Percentiles rank a stretch among this genome's conserved stretches.
phyloP scores from a whole-genome alignment of 75 land plant species.

The Selaginella moellendorffii region DNA sequence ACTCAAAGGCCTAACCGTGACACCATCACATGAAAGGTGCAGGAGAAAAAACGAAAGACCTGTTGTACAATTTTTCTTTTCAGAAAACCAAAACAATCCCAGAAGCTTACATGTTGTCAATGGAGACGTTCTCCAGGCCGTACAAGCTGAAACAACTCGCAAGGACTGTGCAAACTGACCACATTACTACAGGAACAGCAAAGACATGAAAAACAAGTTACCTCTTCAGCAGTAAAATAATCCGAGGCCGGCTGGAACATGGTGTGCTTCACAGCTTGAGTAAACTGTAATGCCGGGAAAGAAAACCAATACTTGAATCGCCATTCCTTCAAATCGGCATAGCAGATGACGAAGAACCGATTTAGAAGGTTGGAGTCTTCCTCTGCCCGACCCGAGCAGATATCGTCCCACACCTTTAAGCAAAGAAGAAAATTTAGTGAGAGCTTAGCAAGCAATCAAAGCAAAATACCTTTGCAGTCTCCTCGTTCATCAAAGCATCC shows the following conservation, averaged over 20 bases:
- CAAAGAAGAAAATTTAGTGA: no score
- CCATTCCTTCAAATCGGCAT: slow-evolving; percentile 95
- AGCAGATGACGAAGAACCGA: slow-evolving; percentile 76
- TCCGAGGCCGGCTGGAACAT: slow-evolving; percentile 46
- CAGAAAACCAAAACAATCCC: not conserved
- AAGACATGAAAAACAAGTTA: slow-evolving; percentile 14
- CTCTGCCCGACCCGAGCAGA: slow-evolving; percentile 60
- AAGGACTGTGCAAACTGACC: not conserved
- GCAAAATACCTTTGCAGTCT: slow-evolving; percentile 68
- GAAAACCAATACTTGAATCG: slow-evolving; percentile 84
- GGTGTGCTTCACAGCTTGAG: slow-evolving; percentile 60
- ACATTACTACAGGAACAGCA: not conserved
- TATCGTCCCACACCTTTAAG: slow-evolving; percentile 83
- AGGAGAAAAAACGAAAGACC: slow-evolving; percentile 73
- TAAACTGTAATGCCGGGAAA: slow-evolving; percentile 72
- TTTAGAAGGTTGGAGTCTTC: slow-evolving; percentile 48
- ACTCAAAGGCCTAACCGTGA: slow-evolving; percentile 39
- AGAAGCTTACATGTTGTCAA: slow-evolving; percentile 54
- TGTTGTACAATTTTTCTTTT: slow-evolving; percentile 19
- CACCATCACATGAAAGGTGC: slow-evolving; percentile 32
- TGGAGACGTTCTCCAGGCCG: slow-evolving; percentile 60
- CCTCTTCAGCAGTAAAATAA: slow-evolving; percentile 58
- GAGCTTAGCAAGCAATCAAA: no score
- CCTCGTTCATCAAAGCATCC: slow-evolving; percentile 32
- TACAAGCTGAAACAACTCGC: slow-evolving; percentile 35